These are phyloP conservation scores for Eucalyptus tenuipes DNA, from an alignment of 345 rosid genomes.

Conservation along the genomic window DNA sequence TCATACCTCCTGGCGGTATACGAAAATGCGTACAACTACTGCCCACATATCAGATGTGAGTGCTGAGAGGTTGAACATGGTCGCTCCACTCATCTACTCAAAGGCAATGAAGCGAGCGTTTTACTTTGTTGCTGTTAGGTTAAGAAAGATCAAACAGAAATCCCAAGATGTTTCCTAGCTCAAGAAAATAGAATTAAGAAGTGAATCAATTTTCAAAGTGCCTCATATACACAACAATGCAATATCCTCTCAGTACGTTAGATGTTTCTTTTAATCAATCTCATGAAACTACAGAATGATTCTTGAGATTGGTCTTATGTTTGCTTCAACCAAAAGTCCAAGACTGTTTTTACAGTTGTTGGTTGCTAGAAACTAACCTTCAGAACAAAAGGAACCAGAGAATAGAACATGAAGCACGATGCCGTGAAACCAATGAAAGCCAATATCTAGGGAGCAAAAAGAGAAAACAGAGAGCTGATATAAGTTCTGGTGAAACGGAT, in stretches of 20 bases:
- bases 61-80: conserved; percentile 46
- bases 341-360: neutral
- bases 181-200: neutral
- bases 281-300: neutral
- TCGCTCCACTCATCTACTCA: conserved; percentile 40
- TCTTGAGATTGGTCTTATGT: neutral
- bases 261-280: neutral
- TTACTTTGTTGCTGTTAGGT: neutral
- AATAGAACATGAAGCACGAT: conserved; percentile 22
- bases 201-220: neutral
- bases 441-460: conserved; percentile 17
- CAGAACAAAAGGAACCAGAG: conserved; percentile 30
- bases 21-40: conserved; percentile 25
- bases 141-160: neutral
- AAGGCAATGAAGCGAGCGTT: neutral
- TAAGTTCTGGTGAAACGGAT: neutral
- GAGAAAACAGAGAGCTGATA: neutral
- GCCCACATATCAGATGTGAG: conserved; percentile 63
- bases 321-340: neutral
- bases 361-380: conserved; percentile 13
- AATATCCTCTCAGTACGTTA: neutral
- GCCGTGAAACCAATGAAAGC: conserved; percentile 19
- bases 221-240: neutral
- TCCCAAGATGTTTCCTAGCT: neutral
- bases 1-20: conserved; percentile 40